These are phyloP conservation scores for Panicum miliaceum DNA, from an alignment of 176 grass and related monocot genomes.

Conservation along the genomic window DNA sequence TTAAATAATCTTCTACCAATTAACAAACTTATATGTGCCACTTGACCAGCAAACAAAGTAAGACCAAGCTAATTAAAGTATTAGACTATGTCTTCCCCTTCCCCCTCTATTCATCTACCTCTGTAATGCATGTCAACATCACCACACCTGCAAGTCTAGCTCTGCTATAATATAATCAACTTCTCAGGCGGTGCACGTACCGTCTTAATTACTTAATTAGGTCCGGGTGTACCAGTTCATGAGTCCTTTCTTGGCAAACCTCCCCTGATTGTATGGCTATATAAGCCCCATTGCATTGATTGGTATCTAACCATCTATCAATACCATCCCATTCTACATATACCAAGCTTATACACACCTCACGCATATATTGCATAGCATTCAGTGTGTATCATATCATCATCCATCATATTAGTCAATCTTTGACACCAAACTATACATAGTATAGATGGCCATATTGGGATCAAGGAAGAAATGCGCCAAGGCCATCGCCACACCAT, in stretches of 20 bases:
- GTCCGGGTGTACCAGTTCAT: background rate
- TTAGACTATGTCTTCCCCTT: background rate
- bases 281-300: background rate
- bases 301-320: background rate
- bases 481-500: background rate
- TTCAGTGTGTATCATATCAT: background rate
- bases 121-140: background rate
- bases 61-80: background rate
- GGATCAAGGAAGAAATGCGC: slow-evolving; percentile 27
- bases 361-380: background rate
- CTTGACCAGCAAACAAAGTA: background rate
- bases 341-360: background rate
- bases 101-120: background rate
- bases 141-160: background rate
- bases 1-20: background rate
- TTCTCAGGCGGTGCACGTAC: background rate
- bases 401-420: background rate
- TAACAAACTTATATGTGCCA: background rate
- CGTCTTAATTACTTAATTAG: background rate
- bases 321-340: background rate
- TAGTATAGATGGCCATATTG: background rate
- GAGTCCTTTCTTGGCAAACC: background rate
- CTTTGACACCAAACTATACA: background rate
- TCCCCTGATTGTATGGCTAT: background rate
- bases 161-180: background rate